These are phyloP conservation scores for Triticum turgidum DNA, from an alignment of 176 grass and related monocot genomes.

Conservation along the genomic window DNA sequence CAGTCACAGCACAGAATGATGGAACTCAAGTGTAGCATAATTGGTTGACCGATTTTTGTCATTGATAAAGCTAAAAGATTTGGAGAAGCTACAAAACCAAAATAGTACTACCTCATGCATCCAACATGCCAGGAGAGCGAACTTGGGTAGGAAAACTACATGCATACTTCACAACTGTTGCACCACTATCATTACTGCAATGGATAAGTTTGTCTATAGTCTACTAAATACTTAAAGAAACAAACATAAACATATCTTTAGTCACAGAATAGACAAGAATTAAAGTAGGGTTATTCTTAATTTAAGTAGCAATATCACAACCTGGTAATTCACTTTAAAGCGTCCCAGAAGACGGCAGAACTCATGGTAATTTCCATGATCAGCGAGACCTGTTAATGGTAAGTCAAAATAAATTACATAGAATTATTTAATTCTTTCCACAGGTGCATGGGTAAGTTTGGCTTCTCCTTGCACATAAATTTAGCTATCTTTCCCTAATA, in stretches of 20 bases:
- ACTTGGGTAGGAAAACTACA: not conserved
- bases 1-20: constrained; percentile 5
- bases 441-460: not conserved
- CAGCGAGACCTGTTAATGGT: constrained; percentile 76
- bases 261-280: constrained; percentile 25
- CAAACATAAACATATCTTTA: constrained; percentile 4
- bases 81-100: not conserved
- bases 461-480: constrained; percentile 11
- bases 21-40: not conserved
- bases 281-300: constrained; percentile 19
- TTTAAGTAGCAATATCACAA: constrained; percentile 19
- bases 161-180: not conserved
- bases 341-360: constrained; percentile 95
- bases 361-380: constrained; percentile 99
- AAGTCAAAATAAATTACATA: constrained; percentile 24
- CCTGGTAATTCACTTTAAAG: constrained; percentile 99
- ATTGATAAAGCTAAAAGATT: not conserved
- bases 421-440: not conserved
- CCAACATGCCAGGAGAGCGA: not conserved
- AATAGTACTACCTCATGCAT: not conserved
- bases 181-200: constrained; percentile 5
- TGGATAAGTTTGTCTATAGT: not conserved
- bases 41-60: not conserved
- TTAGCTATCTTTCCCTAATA: not conserved
- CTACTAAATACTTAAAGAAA: not conserved